Base-by-base conservation (phyloP, 345 rosid genomes). In the Lepidium didymum region DNA sequence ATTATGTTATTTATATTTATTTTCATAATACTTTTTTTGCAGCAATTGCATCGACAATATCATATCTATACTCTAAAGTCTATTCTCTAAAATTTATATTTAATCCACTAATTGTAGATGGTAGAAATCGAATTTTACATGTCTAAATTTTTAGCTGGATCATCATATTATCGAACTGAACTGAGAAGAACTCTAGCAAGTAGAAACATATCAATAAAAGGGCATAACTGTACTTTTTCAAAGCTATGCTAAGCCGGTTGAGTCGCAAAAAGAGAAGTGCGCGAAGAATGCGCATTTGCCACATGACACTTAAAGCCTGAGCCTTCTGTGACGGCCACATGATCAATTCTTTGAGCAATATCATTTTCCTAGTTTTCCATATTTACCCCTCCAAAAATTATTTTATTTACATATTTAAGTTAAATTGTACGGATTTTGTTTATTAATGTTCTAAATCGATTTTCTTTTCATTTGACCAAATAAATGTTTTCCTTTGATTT, bases 251-350 rank as follows among this genome's bases (percentile, higher is more conserved):
- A 15, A 10, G 0, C 37, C 12, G 47, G 19, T 23, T 23, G n/a
- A 8, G 14, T 44, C 38, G 67, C 67, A 9, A 60, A 52, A 27
- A 38, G 67, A 50, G 52, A 70, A 42, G 68, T 62, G 75, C 55
- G 47, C 10, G 55, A 62, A 10, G 75, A 70, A 62, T 70, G 68
- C 62, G 53, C 47, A 62, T 70, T 70, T 42, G 62, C 68, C 62
- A 34, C 25, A 33, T 70, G 68, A 52, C 62, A 52, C 62, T 43
- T 19, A 62, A 70, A 70, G 68, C 46, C 47, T 62, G 55, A 15
- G 43, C 47, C 55, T 14, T 61, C 75, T 61, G 54, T 50, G 61
- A 51, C 10, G 54, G 55, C 68, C 68, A 62, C 75, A 70, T 70
- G 75, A 61, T 31, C 56, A 25, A 23, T 18, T 57, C 49, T 57